Evolutionary conservation across 768 basidiomycete genomes (phyloP), one percentile per base, ranked within the genome.

Genomic region (Lactifluus subvellereus): DNA sequence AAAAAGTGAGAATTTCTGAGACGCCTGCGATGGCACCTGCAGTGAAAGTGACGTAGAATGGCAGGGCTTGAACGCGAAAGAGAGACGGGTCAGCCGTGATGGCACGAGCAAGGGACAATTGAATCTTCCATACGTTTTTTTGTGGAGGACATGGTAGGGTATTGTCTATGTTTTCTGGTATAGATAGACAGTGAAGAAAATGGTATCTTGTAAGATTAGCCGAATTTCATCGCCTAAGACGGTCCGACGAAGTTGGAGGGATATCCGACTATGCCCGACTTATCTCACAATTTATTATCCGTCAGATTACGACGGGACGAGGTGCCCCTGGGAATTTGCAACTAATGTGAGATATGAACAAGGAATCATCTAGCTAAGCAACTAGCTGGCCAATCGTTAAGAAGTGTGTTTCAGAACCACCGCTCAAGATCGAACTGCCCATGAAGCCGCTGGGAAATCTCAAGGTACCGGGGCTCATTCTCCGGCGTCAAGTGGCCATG

Each of bases 1-100:
- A 95, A 72, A 94, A 91, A 4, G 89, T 89, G 62, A 89, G 74
- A 66, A 89, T 89, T 72, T 88, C 86, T 4, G 88, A 87, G 66
- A 91, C 84, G 60, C 96, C 96, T 66, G 97, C 97, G 69, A 98
- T 94, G 5, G 96, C 97, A 51, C 97, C 97, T 0, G 96, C 94
- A 1, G 87, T 82, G 71, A 99, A 98, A 71, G 91, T 97, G 66
- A 94, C 90, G 60, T 82, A 71, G 76, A 94, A 94, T 1, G 91
- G 91, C 52, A 93, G 80, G 33, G 91, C 91, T 94, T 42, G 32
- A 47, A 48, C 7, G 27, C 32, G 18, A 40, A 54, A 54, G 22
- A n/a, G 32, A 54, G 20, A 32, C 1, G 18, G 30, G 20, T 54
- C 37, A 59, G 52, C 2, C 3, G 38, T 13, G 16, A 33, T 7